Percentiles rank a stretch among this genome's conserved stretches.
Conservation (phyloP, 345 rosid genomes). For the Hibiscus mutabilis region DNA sequence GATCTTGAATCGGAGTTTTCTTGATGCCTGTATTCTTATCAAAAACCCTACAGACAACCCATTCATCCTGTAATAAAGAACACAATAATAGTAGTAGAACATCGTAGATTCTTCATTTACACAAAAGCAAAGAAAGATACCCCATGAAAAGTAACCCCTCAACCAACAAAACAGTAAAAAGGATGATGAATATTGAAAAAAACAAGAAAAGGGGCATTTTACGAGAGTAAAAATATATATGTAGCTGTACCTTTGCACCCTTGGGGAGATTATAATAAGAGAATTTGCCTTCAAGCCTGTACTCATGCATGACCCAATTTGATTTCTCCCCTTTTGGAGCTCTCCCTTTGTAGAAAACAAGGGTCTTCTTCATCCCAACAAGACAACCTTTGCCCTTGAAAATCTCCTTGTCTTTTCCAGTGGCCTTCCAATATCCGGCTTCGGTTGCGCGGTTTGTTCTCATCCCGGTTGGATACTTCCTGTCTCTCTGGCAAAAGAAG, state of each 20-base stretch:
- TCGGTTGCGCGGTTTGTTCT: conserved; percentile 92
- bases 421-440: conserved; percentile 96
- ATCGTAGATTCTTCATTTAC: conserved; percentile 22
- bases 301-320: conserved; percentile 98
- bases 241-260: conserved; percentile 43
- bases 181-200: neutral
- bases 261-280: conserved; percentile 64
- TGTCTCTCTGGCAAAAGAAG: conserved; percentile 86
- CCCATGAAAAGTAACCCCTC: conserved; percentile 31
- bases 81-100: neutral
- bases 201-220: neutral
- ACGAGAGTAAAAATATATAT: neutral
- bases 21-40: conserved; percentile 58
- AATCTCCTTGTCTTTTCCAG: conserved; percentile 90
- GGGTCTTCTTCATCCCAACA: conserved; percentile 99
- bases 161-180: conserved; percentile 23
- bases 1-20: conserved; percentile 35
- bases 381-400: conserved; percentile 55
- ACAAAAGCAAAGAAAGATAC: conserved; percentile 20
- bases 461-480: conserved; percentile 96
- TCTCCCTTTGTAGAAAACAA: conserved; percentile 89
- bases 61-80: conserved; percentile 67
- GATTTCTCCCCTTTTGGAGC: conserved; percentile 97
- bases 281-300: conserved; percentile 78
- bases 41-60: conserved; percentile 96